A percentile compares a stretch with the other conserved stretches of the same genome.
Conservation (phyloP, 305 asterid species). For the Fraxinus angustifolia region DNA sequence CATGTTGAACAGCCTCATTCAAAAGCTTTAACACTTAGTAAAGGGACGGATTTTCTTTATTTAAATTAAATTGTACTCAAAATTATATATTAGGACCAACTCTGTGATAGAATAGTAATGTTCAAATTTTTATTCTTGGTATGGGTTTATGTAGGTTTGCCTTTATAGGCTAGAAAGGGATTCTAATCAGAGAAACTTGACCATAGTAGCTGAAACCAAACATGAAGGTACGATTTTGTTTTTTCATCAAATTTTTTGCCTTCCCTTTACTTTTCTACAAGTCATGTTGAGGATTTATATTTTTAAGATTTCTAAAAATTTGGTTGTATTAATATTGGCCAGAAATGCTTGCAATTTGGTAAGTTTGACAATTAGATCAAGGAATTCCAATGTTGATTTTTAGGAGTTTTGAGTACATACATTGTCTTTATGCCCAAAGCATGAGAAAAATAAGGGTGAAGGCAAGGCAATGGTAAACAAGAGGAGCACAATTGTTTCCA, state of each 20-base stretch:
- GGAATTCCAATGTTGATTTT: constrained; percentile 1
- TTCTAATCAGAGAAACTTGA: constrained; percentile 43
- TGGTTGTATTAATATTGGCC: constrained; percentile 5
- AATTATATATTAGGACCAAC: constrained; percentile 1
- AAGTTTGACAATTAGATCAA: constrained; percentile 15
- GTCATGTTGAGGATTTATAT: background rate
- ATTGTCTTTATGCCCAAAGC: background rate
- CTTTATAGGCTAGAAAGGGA: constrained; percentile 50
- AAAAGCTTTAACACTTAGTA: background rate
- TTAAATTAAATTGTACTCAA: background rate
- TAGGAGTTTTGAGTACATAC: constrained; percentile 1
- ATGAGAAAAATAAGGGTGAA: background rate
- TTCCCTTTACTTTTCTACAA: constrained; percentile 9
- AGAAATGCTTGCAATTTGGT: constrained; percentile 7
- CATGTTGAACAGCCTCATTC: background rate
- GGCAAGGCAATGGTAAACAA: background rate
- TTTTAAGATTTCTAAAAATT: background rate
- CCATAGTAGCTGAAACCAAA: constrained; percentile 50
- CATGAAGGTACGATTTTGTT: constrained; percentile 48
- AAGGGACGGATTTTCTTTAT: background rate
- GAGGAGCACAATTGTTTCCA: background rate
- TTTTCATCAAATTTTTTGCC: background rate
- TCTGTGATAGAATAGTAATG: constrained; percentile 14
- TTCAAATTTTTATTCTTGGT: constrained; percentile 6
- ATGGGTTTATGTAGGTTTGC: constrained; percentile 48